A percentile compares a stretch with the other conserved stretches of the same genome.
Evolutionary conservation across 2,329 filamentous ascomycete genomes (phyloP).

Genomic region (Neofusicoccum laricinum): DNA sequence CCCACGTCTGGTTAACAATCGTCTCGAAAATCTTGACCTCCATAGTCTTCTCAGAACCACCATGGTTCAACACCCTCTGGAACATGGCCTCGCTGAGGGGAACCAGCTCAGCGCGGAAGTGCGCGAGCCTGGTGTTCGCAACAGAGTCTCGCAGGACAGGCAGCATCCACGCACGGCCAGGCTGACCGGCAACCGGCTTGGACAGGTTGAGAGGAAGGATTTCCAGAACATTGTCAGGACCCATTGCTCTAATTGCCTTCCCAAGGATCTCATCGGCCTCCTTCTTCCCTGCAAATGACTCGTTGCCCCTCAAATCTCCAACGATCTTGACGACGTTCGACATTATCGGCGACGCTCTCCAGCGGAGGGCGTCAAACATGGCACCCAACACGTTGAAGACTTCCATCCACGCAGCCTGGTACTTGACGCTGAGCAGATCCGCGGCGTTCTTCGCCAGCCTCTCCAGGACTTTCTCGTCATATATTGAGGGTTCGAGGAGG

Average conservation of each 20-base stretch:
- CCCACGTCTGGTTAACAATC: conserved; percentile 93
- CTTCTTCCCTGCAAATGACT: conserved; percentile 89
- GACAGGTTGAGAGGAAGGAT: conserved; percentile 84
- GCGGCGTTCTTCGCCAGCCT: conserved; percentile 73
- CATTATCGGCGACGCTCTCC: conserved; percentile 78
- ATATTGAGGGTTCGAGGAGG: conserved; percentile 83
- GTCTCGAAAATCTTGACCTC: conserved; percentile 98
- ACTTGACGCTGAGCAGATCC: conserved; percentile 80
- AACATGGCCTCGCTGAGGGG: conserved; percentile 89
- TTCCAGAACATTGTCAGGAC: conserved; percentile 76
- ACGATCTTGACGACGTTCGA: conserved; percentile 72
- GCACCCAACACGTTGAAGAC: conserved; percentile 85
- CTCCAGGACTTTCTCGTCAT: conserved; percentile 85
- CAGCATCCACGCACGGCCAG: conserved; percentile 90
- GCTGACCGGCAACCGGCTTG: conserved; percentile 71
- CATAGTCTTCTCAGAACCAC: conserved; percentile 81
- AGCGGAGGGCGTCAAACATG: conserved; percentile 82
- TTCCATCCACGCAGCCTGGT: conserved; percentile 91
- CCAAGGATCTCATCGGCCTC: conserved; percentile 89
- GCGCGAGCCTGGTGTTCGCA: conserved; percentile 79
- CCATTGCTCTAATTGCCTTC: conserved; percentile 84
- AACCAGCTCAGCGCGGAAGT: conserved; percentile 84
- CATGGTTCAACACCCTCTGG: conserved; percentile 81
- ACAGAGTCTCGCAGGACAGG: conserved; percentile 87
- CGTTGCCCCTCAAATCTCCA: conserved; percentile 82